Conservation (phyloP, 2,329 filamentous ascomycete species). For the Grosmannia huntii region DNA sequence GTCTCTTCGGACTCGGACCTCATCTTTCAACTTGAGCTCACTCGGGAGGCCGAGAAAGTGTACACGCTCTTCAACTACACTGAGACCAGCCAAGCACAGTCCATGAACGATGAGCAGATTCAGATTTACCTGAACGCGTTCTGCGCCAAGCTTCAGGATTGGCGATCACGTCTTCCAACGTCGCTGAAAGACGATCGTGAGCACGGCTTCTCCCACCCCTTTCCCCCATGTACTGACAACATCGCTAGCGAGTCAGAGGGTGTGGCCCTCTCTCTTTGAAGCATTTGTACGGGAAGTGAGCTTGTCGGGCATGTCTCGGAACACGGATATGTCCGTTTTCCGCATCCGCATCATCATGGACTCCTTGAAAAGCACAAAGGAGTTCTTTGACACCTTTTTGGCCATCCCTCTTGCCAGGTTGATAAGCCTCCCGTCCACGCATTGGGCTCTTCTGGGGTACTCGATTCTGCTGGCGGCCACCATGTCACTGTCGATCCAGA, state of each 20-base stretch:
- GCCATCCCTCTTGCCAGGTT: not conserved
- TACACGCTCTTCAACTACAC: conserved; percentile 6
- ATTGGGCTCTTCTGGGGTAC: conserved; percentile 3
- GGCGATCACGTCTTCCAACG: not conserved
- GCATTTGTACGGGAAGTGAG: conserved; percentile 2
- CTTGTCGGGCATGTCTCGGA: conserved; percentile 3
- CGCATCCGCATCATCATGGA: conserved; percentile 1
- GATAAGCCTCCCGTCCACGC: not conserved
- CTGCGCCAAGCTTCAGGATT: not conserved
- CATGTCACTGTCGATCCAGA: not conserved
- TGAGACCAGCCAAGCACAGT: not conserved
- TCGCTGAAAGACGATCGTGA: not conserved
- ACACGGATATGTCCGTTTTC: not conserved
- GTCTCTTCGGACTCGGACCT: not conserved
- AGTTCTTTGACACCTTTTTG: conserved; percentile 1
- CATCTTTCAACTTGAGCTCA: conserved; percentile 2
- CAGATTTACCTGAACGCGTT: conserved; percentile 2
- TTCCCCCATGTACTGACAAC: not conserved
- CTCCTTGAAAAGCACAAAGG: not conserved
- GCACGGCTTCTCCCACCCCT: not conserved
- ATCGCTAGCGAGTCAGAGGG: not conserved
- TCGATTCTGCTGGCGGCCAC: not conserved
- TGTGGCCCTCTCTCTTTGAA: conserved; percentile 2
- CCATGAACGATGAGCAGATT: conserved; percentile 3
- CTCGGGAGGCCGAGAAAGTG: not conserved